Conservation (phyloP, 176 grass and related monocot species). For the Lolium perenne region DNA sequence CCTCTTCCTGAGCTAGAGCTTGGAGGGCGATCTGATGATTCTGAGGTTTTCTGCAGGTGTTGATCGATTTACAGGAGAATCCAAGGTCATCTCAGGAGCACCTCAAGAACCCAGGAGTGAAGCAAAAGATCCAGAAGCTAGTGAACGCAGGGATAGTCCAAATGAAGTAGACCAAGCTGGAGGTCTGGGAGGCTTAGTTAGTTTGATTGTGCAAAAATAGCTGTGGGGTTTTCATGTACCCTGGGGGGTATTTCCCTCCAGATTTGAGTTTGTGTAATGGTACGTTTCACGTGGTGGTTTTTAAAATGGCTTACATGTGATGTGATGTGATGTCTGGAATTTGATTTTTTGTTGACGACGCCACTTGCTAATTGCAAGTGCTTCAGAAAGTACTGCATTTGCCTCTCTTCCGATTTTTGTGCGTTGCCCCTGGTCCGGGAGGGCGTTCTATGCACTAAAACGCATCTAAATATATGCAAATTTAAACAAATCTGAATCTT, state of each 20-base stretch:
- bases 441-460: too few species aligned
- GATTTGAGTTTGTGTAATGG: conserved; percentile 14
- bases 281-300: conserved; percentile 22
- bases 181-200: not conserved
- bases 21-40: not conserved
- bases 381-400: too few species aligned
- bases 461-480: too few species aligned
- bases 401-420: too few species aligned
- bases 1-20: not conserved
- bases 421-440: too few species aligned
- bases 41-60: conserved; percentile 49
- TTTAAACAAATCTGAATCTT: too few species aligned
- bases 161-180: conserved; percentile 52
- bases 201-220: not conserved
- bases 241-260: not conserved
- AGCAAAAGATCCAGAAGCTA: conserved; percentile 91
- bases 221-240: not conserved
- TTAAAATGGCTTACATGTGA: not conserved
- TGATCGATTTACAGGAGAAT: conserved; percentile 92
- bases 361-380: too few species aligned
- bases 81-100: conserved; percentile 69
- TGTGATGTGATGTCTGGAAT: too few species aligned
- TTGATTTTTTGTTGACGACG: too few species aligned
- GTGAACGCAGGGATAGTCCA: conserved; percentile 78
- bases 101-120: conserved; percentile 83